Base-by-base conservation (phyloP, 148 eudicot species). In the Cornus florida region DNA sequence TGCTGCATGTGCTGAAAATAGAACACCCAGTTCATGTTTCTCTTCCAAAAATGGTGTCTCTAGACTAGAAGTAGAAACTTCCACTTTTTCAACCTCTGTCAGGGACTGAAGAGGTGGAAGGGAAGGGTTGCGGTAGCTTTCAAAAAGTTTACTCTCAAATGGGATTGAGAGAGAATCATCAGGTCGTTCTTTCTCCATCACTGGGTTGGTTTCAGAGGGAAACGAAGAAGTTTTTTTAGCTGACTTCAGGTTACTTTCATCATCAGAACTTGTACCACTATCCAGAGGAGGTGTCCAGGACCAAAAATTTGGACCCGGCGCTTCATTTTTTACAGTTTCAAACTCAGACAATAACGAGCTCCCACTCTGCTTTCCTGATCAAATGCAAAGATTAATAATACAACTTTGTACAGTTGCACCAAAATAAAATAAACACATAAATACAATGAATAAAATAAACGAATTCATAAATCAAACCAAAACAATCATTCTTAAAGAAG, bases 231-330 rank as follows among this genome's bases (percentile, higher is more conserved):
- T 22, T 77, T 87, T 72, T 28, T 74, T 79, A 16, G 83, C 82
- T 77, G 79, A 79, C 59, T 80, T 81, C 75, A 82, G 13, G 62
- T 73, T 69, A 71, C 33, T 74, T 41, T 74, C 83, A 72, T 72
- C 83, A 46, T 35, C 77, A 23, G 38, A 71, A 48, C 39, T 60
- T n/a, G 75, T 74, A 73, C 78, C 86, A 73, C 82, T 78, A 22
- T 77, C 86, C 4, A 81, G 67, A 71, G 97, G 97, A 56, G 98
- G 98, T 46, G 88, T 80, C 98, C 98, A 95, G 31, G 93, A 86
- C 98, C 98, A 95, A 79, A 95, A 95, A 79, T 85, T 83, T 56
- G 98, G 94, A 76, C 98, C 98, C 2, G 98, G 98, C 32, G 95
- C 80, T 73, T 75, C 86, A 67, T 48, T 86, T 60, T 43, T 76